phyloP scores from a whole-genome alignment of 2,329 filamentous ascomycete genomes.

The Clonostachys chloroleuca region DNA sequence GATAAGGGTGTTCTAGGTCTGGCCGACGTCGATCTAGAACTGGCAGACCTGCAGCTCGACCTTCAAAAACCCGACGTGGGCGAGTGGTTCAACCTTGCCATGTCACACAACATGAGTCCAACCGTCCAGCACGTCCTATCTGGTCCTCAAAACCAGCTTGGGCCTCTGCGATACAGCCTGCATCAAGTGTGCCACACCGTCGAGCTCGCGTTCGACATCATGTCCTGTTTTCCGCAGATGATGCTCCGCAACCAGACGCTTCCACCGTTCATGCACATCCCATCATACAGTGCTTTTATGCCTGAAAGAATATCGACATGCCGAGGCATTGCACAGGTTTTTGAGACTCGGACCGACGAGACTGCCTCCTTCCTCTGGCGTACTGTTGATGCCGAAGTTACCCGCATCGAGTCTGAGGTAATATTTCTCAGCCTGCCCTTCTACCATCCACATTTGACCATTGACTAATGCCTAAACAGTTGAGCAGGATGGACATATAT shows the following conservation, averaged over 20 bases:
- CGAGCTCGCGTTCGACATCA: conserved; percentile 11
- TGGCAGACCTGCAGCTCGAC: not conserved
- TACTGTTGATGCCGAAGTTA: conserved; percentile 13
- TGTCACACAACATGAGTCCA: not conserved
- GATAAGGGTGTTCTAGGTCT: not conserved
- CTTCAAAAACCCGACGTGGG: not conserved
- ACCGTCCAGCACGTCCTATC: not conserved
- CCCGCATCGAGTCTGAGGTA: conserved; percentile 11
- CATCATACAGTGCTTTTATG: conserved; percentile 11
- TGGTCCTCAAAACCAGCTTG: not conserved
- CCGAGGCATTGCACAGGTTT: conserved; percentile 15
- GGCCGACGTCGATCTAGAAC: not conserved
- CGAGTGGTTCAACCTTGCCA: not conserved
- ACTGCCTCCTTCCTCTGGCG: conserved; percentile 17
- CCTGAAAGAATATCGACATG: conserved; percentile 15
- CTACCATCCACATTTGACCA: not conserved
- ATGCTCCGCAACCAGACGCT: conserved; percentile 20
- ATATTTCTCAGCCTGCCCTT: not conserved
- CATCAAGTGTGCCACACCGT: conserved; percentile 8
- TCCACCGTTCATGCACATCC: conserved; percentile 21
- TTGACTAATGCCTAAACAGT: conserved; percentile 1
- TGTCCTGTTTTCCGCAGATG: conserved; percentile 20
- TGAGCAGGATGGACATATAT: not conserved
- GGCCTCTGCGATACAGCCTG: conserved; percentile 5
- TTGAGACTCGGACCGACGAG: conserved; percentile 11